phyloP scores from a whole-genome alignment of 73 alveolate genomes.

The Paramecium primaurelia region DNA sequence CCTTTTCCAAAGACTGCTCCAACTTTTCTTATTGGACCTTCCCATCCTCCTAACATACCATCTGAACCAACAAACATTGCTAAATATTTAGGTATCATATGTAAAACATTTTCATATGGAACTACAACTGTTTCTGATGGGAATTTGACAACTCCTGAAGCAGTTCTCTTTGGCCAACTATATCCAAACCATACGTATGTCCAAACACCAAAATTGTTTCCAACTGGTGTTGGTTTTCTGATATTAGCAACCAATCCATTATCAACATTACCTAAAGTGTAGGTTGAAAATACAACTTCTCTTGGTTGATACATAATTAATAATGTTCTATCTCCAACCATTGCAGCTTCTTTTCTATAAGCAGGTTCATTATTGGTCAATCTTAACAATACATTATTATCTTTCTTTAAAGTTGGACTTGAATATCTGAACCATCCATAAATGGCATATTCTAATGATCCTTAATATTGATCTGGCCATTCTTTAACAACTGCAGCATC shows the following conservation, averaged over 20 bases:
- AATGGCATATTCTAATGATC: background rate
- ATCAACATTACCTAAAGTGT: background rate
- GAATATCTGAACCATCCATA: slow-evolving; percentile 41
- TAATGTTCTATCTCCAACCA: slow-evolving; percentile 43
- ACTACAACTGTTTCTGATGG: background rate
- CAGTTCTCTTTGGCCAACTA: background rate
- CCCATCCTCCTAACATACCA: slow-evolving; percentile 44
- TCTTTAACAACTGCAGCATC: background rate
- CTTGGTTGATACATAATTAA: background rate
- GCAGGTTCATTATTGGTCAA: background rate
- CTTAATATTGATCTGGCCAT: background rate
- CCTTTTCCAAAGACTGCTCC: background rate
- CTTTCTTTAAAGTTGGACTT: background rate
- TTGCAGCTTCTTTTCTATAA: background rate
- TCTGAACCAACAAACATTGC: background rate
- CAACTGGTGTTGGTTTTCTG: background rate
- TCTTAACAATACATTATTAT: background rate
- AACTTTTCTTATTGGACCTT: background rate
- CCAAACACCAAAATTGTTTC: background rate
- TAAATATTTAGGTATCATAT: slow-evolving; percentile 32
- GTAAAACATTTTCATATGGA: background rate
- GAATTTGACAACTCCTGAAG: background rate
- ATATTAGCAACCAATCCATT: background rate
- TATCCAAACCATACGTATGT: slow-evolving; percentile 1
- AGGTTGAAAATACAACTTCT: slow-evolving; percentile 26